Percentiles rank a stretch among this genome's conserved stretches.
Evolutionary conservation across 2,329 filamentous ascomycete genomes (phyloP).

Genomic region (Colletotrichum caudatum): DNA sequence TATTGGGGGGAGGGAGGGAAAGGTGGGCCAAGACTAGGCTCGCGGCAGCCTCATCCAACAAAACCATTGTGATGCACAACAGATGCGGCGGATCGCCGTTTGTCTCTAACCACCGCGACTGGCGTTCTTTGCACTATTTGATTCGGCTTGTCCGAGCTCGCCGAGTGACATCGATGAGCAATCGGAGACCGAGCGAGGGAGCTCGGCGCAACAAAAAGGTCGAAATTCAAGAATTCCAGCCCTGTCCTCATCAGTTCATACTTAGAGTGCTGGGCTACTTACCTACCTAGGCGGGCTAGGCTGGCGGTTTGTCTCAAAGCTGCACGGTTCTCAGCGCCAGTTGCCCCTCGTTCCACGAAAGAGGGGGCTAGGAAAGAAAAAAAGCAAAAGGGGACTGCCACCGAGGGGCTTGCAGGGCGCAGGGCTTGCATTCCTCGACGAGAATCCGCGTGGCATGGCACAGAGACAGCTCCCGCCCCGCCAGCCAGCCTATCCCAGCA

Average conservation of each 20-base stretch:
- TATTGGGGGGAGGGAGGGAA: slow-evolving; percentile 1
- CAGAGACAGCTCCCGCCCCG: slow-evolving; percentile 37
- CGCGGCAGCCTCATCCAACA: slow-evolving; percentile 24
- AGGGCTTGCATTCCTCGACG: slow-evolving; percentile 25
- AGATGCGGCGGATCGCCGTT: slow-evolving; percentile 20
- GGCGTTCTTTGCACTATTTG: neutral
- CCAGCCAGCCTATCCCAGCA: slow-evolving; percentile 7
- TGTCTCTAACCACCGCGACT: slow-evolving; percentile 16
- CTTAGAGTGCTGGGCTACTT: neutral
- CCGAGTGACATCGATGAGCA: slow-evolving; percentile 5
- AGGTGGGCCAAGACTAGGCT: slow-evolving; percentile 7
- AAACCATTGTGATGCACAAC: slow-evolving; percentile 36
- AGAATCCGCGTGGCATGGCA: slow-evolving; percentile 39
- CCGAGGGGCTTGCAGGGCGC: slow-evolving; percentile 27
- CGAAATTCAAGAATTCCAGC: slow-evolving; percentile 23
- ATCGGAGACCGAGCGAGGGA: slow-evolving; percentile 16
- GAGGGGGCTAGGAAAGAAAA: neutral
- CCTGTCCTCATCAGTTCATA: slow-evolving; percentile 20
- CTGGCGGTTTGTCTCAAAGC: slow-evolving; percentile 5
- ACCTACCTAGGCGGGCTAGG: neutral
- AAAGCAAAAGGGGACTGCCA: slow-evolving; percentile 3
- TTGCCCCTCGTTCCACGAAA: slow-evolving; percentile 14
- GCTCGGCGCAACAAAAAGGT: slow-evolving; percentile 18
- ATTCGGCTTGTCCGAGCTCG: neutral
- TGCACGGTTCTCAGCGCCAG: slow-evolving; percentile 11